Evolutionary conservation across 768 basidiomycete species (phyloP).

Genomic region (Multifurca ochricompacta): DNA sequence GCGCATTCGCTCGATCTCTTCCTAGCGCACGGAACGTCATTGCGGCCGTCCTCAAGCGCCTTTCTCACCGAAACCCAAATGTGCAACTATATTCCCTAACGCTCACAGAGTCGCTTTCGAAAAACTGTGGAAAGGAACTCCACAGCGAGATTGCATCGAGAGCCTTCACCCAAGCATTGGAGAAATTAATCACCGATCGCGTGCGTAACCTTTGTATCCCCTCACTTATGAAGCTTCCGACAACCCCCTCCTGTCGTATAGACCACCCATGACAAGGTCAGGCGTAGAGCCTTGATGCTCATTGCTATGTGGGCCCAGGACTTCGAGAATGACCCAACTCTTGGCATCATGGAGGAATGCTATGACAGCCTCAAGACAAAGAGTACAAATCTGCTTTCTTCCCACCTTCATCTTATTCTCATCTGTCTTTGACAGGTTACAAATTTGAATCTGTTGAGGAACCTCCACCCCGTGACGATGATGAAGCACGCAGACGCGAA

Average conservation of each 20-base stretch:
- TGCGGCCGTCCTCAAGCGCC: slow-evolving; percentile 78
- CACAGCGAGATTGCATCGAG: slow-evolving; percentile 84
- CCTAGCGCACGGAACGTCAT: slow-evolving; percentile 85
- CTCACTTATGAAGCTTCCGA: neutral
- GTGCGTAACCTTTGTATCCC: slow-evolving; percentile 33
- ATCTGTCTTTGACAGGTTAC: slow-evolving; percentile 41
- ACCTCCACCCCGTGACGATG: slow-evolving; percentile 62
- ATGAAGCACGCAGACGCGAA: slow-evolving; percentile 74
- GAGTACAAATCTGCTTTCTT: slow-evolving; percentile 39
- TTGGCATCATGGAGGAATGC: slow-evolving; percentile 89
- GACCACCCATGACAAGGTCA: slow-evolving; percentile 92
- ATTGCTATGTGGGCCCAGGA: slow-evolving; percentile 81
- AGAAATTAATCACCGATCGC: slow-evolving; percentile 82
- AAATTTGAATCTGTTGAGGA: slow-evolving; percentile 60
- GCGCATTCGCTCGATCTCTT: slow-evolving; percentile 2
- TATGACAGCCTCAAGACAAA: slow-evolving; percentile 76
- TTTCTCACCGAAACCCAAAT: slow-evolving; percentile 91
- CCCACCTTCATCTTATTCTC: neutral
- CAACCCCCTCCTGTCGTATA: slow-evolving; percentile 27
- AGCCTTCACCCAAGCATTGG: slow-evolving; percentile 84
- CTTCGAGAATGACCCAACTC: slow-evolving; percentile 68
- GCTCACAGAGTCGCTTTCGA: slow-evolving; percentile 79
- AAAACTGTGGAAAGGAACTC: slow-evolving; percentile 79
- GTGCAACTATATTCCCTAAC: slow-evolving; percentile 93
- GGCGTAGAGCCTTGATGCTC: slow-evolving; percentile 58